A percentile compares a stretch with the other conserved stretches of the same genome.
These are phyloP conservation scores for Epichloe sylvatica DNA, from an alignment of 2,329 filamentous ascomycete genomes.

Conservation along the genomic window DNA sequence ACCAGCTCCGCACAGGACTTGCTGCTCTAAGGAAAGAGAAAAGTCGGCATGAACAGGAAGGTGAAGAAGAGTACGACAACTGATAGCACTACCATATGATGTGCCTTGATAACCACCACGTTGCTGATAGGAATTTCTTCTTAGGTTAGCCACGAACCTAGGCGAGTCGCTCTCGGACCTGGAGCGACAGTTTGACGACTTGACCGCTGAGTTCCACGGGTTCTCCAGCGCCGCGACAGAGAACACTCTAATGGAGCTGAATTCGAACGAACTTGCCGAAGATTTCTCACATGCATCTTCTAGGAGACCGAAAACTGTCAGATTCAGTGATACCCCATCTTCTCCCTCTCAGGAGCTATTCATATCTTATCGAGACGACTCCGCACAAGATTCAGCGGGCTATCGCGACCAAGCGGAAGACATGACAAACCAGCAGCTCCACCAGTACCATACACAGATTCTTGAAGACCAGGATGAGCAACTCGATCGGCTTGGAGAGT, in stretches of 20 bases:
- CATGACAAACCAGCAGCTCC: conserved; percentile 72
- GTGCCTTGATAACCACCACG: neutral
- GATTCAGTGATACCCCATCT: conserved; percentile 58
- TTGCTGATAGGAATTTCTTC: conserved; percentile 1
- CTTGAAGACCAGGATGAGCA: conserved; percentile 86
- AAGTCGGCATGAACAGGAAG: conserved; percentile 47
- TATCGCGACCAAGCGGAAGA: conserved; percentile 45
- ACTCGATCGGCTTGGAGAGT: conserved; percentile 74
- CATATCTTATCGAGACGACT: conserved; percentile 57
- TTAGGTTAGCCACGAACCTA: conserved; percentile 35
- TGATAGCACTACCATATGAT: neutral
- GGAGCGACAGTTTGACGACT: conserved; percentile 59
- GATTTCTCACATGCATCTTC: conserved; percentile 52
- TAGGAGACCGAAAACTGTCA: conserved; percentile 55
- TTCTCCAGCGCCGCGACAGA: conserved; percentile 36
- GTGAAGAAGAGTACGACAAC: conserved; percentile 43
- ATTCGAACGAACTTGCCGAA: conserved; percentile 45
- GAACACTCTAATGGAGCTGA: conserved; percentile 43
- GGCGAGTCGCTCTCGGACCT: conserved; percentile 54
- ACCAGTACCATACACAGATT: conserved; percentile 68
- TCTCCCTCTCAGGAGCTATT: conserved; percentile 30
- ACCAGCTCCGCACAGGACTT: conserved; percentile 72
- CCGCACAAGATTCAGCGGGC: conserved; percentile 34
- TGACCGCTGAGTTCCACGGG: conserved; percentile 69
- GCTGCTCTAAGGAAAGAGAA: conserved; percentile 52